phyloP scores from a whole-genome alignment of 108 stramenopile species.

The Cyclotella atomus region DNA sequence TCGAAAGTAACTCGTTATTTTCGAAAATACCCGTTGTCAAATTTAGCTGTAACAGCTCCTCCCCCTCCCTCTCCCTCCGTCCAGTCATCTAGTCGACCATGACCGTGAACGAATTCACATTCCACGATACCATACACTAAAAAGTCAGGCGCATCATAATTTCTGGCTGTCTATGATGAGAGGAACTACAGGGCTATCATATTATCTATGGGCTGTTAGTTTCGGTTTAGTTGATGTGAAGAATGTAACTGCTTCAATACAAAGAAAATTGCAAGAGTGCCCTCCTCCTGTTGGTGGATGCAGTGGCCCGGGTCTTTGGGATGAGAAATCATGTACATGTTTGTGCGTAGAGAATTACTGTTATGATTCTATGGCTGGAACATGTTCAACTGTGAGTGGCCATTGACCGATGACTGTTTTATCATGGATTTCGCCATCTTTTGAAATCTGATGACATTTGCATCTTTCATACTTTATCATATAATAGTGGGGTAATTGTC shows the following conservation, averaged over 20 bases:
- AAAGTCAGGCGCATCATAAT: too few species aligned
- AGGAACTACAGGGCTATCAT: too few species aligned
- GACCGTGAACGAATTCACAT: too few species aligned
- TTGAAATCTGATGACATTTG: neutral
- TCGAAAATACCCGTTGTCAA: too few species aligned
- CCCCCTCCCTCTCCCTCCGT: too few species aligned
- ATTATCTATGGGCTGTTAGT: too few species aligned
- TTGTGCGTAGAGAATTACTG: slow-evolving; percentile 16
- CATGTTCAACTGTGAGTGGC: slow-evolving; percentile 20
- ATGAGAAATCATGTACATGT: slow-evolving; percentile 18
- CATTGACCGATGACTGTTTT: neutral
- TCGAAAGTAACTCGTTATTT: too few species aligned
- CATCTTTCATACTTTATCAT: neutral
- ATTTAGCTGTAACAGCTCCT: too few species aligned
- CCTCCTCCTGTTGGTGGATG: slow-evolving; percentile 6
- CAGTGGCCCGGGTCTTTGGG: slow-evolving; percentile 21
- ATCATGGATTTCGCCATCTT: neutral
- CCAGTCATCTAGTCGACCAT: too few species aligned
- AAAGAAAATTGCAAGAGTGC: neutral
- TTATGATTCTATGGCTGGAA: slow-evolving; percentile 10
- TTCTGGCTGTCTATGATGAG: too few species aligned
- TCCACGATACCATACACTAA: too few species aligned
- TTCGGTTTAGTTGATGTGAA: too few species aligned
- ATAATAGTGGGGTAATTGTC: slow-evolving; percentile 18
- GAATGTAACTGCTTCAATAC: neutral